Conservation (phyloP, 2,329 filamentous ascomycete species). For the Beauveria varroae region DNA sequence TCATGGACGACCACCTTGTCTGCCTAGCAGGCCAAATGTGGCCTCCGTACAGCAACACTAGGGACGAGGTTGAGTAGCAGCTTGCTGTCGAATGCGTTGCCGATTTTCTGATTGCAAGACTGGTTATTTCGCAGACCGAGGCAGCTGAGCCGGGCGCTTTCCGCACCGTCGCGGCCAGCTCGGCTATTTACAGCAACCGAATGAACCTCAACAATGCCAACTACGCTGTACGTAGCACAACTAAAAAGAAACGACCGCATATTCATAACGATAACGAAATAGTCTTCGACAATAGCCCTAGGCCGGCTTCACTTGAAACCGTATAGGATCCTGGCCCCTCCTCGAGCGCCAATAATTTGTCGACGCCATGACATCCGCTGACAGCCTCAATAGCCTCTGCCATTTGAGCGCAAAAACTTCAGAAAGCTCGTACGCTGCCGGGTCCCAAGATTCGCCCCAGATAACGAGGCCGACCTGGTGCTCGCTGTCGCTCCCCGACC, state of each 20-base stretch:
- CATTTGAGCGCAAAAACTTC: constrained; percentile 36
- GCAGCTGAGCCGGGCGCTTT: not conserved
- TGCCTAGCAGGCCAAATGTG: constrained; percentile 13
- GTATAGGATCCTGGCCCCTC: not conserved
- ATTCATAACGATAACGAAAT: not conserved
- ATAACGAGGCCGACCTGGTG: constrained; percentile 27
- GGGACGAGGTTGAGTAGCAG: constrained; percentile 25
- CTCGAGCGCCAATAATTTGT: not conserved
- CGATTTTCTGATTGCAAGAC: constrained; percentile 44
- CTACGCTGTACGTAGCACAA: not conserved
- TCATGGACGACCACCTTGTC: constrained; percentile 10
- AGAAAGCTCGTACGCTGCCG: constrained; percentile 38
- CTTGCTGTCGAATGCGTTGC: constrained; percentile 45
- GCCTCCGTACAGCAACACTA: constrained; percentile 12
- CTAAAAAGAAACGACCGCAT: not conserved
- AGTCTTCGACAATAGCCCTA: not conserved
- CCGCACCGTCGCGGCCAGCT: not conserved
- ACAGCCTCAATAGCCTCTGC: constrained; percentile 25
- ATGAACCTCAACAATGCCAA: not conserved
- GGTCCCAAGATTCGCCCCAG: constrained; percentile 40
- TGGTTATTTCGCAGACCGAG: constrained; percentile 16
- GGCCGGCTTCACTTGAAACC: not conserved
- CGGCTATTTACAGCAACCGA: not conserved
- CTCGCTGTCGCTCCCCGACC: not conserved
- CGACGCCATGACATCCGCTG: not conserved